Evolutionary conservation across 345 rosid species (phyloP).

Genomic region (Hibiscus mutabilis): DNA sequence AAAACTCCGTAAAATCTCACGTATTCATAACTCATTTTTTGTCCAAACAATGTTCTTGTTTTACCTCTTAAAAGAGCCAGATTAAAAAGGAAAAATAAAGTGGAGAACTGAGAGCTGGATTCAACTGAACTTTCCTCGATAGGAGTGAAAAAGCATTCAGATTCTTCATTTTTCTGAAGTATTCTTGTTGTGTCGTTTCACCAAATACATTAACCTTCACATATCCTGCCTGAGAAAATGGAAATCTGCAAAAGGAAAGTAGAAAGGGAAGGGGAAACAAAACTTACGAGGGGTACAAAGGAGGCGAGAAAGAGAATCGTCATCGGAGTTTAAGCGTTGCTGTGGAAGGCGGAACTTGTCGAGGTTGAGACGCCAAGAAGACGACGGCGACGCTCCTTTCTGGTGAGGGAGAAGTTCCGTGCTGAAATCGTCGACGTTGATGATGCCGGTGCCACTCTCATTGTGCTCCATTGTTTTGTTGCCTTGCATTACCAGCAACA

Average conservation of each 20-base stretch:
- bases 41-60: neutral
- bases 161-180: too few relatives aligned
- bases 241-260: neutral
- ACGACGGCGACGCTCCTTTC: slow-evolving; percentile 13
- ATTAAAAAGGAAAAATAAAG: neutral
- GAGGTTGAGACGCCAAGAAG: slow-evolving; percentile 48
- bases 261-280: neutral
- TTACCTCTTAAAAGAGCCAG: neutral
- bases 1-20: neutral
- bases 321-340: slow-evolving; percentile 1
- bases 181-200: too few relatives aligned
- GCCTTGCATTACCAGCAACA: neutral
- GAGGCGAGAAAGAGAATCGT: slow-evolving; percentile 23
- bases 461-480: neutral
- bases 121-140: neutral
- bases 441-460: neutral
- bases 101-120: neutral
- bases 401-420: slow-evolving; percentile 21
- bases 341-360: slow-evolving; percentile 35
- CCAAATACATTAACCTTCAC: too few relatives aligned
- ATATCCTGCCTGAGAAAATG: neutral
- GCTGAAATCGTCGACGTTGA: slow-evolving; percentile 7
- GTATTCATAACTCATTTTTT: neutral
- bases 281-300: slow-evolving; percentile 30
- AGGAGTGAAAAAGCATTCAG: too few relatives aligned